Percentiles rank a stretch among this genome's conserved stretches.
Conservation (phyloP, 1,284 basidiomycete genomes). For the Ustilago lituana region DNA sequence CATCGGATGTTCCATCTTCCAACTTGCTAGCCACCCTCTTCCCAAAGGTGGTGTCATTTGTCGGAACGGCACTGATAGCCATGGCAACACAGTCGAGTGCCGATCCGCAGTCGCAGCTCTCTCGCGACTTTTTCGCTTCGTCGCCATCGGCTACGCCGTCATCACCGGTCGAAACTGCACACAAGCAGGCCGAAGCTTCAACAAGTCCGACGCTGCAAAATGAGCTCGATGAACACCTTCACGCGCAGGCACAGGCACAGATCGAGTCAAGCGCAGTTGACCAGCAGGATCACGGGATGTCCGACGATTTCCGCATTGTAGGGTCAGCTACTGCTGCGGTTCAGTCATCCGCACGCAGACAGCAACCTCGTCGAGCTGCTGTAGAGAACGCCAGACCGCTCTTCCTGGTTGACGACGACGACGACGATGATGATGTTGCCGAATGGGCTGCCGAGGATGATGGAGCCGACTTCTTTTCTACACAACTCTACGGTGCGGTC, state of each 20-base stretch:
- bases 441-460: slow-evolving; percentile 16
- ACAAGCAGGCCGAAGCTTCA: neutral
- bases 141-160: slow-evolving; percentile 40
- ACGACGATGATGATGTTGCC: slow-evolving; percentile 34
- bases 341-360: slow-evolving; percentile 10
- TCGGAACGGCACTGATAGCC: neutral
- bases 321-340: slow-evolving; percentile 5
- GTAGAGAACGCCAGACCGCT: slow-evolving; percentile 37
- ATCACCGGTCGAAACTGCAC: slow-evolving; percentile 11
- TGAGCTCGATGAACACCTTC: too few relatives aligned
- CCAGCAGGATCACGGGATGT: neutral
- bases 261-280: too few relatives aligned
- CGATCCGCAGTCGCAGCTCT: slow-evolving; percentile 29
- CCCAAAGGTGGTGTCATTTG: too few relatives aligned
- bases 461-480: slow-evolving; percentile 27
- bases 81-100: slow-evolving; percentile 36
- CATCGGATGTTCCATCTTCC: too few relatives aligned
- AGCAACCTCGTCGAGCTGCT: slow-evolving; percentile 33
- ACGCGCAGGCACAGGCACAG: neutral
- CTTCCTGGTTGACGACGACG: slow-evolving; percentile 38
- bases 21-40: neutral
- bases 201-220: too few relatives aligned
- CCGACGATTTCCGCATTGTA: slow-evolving; percentile 22
- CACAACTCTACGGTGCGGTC: slow-evolving; percentile 6
- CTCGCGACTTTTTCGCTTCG: slow-evolving; percentile 46